Base-by-base conservation (phyloP, 2,329 filamentous ascomycete species). In the Pseudonectria buxi region DNA sequence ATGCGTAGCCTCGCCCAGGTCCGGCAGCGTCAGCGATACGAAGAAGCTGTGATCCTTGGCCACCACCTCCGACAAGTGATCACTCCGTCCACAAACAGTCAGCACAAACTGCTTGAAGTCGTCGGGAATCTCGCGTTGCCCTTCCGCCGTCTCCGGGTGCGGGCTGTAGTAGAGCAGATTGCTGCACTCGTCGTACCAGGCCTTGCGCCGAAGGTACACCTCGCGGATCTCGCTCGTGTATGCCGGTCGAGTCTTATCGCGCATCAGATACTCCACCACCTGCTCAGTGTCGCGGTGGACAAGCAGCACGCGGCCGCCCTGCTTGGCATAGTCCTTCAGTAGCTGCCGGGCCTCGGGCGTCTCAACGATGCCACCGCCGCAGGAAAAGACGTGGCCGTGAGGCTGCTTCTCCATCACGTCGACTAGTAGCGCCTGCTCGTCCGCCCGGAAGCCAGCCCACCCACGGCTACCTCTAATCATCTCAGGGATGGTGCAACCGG, bases 111-210 rank as follows among this genome's bases (percentile, higher is more conserved):
- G 55, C 12, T 39, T 36, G 33, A 65, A 63, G 40, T 65, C 61
- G 10, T 44, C 45, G 2, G 61, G 61, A 14, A 60, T 55, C 7
- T 49, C 48, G 14, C 31, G 44, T 10, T 41, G 44, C 12, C 41
- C 36, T 12, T 44, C 47, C n/a, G 42, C 43, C 16, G 43, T 49
- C 24, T 55, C 64, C 2, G 63, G 50, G 46, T 76, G 78, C 33
- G 87, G 86, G 58, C 86, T 94, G 65, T 90, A 85, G 65, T 95
- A 96, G 50, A 94, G 80, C 51, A 87, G 83, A 57, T 94, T 98
- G 67, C 89, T 95, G 69, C 92, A 96, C 58, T 90, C 78, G 38
- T 86, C 74, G 61, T 87, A 96, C 80, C 86, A 95, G 3, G 82
- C 83, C 59, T 88, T 92, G 26, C 92, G 81, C 35, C 90, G 82